These are phyloP conservation scores for Diaporthe caulivora DNA, from an alignment of 2,329 filamentous ascomycete genomes.

Conservation along the genomic window DNA sequence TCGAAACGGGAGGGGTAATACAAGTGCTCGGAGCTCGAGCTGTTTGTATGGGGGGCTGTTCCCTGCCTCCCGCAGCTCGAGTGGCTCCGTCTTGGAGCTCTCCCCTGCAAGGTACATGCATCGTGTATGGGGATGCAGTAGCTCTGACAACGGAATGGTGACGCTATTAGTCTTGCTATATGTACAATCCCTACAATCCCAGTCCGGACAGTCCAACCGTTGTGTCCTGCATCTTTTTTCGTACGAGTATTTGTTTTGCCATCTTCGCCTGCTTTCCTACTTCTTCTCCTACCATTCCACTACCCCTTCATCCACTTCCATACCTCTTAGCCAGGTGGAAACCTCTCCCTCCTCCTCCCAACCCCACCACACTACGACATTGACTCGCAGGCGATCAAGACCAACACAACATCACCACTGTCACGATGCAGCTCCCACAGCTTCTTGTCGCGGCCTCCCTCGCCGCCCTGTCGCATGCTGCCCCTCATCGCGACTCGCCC, in stretches of 20 bases:
- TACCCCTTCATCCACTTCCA: not conserved
- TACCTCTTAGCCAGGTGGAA: not conserved
- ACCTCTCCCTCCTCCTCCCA: not conserved
- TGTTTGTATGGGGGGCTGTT: constrained; percentile 11
- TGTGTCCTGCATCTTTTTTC: not conserved
- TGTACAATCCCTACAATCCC: not conserved
- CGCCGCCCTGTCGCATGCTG: constrained; percentile 42
- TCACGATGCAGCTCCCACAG: constrained; percentile 34
- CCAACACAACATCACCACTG: not conserved
- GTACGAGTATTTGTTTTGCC: constrained; percentile 17
- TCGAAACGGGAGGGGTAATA: constrained; percentile 17
- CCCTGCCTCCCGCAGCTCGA: not conserved
- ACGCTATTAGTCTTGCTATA: constrained; percentile 11
- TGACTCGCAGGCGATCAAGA: constrained; percentile 24
- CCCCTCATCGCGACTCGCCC: constrained; percentile 61
- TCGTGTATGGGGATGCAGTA: no score
- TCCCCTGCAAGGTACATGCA: constrained; percentile 31
- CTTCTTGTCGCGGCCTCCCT: constrained; percentile 42
- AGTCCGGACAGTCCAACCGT: not conserved
- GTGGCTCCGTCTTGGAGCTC: constrained; percentile 14
- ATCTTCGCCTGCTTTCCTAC: not conserved
- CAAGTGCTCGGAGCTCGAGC: constrained; percentile 24
- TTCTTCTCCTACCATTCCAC: not conserved
- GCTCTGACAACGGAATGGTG: constrained; percentile 28
- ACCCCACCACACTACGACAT: not conserved